Conservation (phyloP, 495 filamentous ascomycete genomes). For the Hypoxylon perforatum region DNA sequence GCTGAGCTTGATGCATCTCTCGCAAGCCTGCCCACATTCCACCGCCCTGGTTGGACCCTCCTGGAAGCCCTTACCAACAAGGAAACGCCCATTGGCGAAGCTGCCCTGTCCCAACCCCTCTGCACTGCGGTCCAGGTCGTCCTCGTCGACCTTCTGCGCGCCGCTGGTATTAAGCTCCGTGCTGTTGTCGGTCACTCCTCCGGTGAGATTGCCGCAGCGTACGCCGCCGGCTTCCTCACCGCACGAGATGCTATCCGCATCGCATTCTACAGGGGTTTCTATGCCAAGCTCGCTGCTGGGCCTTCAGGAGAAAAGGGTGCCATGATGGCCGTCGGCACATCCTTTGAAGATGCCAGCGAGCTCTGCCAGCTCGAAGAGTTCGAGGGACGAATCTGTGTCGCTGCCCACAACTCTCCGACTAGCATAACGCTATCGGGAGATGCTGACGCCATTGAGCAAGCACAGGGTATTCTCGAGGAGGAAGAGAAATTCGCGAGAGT, state of each 20-base stretch:
- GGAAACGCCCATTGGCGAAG: slow-evolving; percentile 46
- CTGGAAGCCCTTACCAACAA: slow-evolving; percentile 30
- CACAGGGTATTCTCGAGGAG: slow-evolving; percentile 54
- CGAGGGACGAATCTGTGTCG: neutral
- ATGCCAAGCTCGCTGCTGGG: slow-evolving; percentile 40
- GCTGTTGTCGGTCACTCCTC: slow-evolving; percentile 68
- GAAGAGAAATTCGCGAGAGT: slow-evolving; percentile 54
- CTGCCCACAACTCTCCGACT: neutral
- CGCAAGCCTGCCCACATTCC: neutral
- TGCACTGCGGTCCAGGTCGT: slow-evolving; percentile 61
- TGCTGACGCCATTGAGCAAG: slow-evolving; percentile 38
- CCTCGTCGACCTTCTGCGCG: slow-evolving; percentile 57
- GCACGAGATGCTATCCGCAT: slow-evolving; percentile 55
- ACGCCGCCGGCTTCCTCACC: slow-evolving; percentile 51
- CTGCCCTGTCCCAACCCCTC: slow-evolving; percentile 57
- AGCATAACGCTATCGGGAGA: slow-evolving; percentile 32
- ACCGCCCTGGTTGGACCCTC: slow-evolving; percentile 31
- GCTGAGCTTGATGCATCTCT: neutral
- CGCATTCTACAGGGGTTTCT: slow-evolving; percentile 62
- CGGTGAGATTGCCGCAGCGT: slow-evolving; percentile 67
- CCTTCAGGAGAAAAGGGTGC: slow-evolving; percentile 46
- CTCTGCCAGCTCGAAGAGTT: slow-evolving; percentile 33
- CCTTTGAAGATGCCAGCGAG: slow-evolving; percentile 53
- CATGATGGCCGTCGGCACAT: slow-evolving; percentile 65
- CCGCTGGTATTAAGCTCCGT: slow-evolving; percentile 52